Base-by-base conservation (phyloP, 345 rosid genomes). In the Cardamine resedifolia region DNA sequence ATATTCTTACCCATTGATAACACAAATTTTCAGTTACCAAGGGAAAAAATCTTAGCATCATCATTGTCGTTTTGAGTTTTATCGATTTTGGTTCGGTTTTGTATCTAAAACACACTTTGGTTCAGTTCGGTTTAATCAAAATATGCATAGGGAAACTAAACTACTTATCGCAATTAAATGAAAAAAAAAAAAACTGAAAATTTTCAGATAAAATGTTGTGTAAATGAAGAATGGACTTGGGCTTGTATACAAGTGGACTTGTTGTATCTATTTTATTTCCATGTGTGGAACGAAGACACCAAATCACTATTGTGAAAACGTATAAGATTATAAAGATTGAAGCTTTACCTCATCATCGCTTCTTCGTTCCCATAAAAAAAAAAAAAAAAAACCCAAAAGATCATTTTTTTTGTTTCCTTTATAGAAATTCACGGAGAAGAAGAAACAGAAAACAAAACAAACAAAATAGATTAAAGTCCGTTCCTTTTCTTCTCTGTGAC, bases 351-450 rank as follows among this genome's bases (percentile, higher is more conserved):
- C 53, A 20, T 20, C 58, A 44, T 52, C 76, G 24, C 53, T 27
- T 61, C 68, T 9, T 71, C 60, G 2, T 58, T 30, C 24, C 44
- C 73, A 57, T 70, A n/a, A n/a, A n/a, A n/a, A n/a, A n/a, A n/a
- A n/a, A n/a, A n/a, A 31, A 60, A 55, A 14, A 28, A 60, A 56
- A 10, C 23, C 53, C 43, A 63, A 71, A 53, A 2, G 47, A 55
- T 44, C 36, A 51, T 15, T 10, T 20, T 50, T 27, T 49, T 4
- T n/a, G n/a, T 31, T 43, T 52, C 0, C 48, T 43, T 18, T 52
- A 73, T 64, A 64, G 57, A 73, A 64, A 53, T 55, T 73, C 64
- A 73, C 71, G 77, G 65, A 57, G 52, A 59, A 16, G 51, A 73
- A 57, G 31, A n/a, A 65, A 73, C 30, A 69, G 20, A 43, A n/a